These are phyloP conservation scores for Artemisia princeps DNA, from an alignment of 140 eudicot genomes.

Conservation along the genomic window DNA sequence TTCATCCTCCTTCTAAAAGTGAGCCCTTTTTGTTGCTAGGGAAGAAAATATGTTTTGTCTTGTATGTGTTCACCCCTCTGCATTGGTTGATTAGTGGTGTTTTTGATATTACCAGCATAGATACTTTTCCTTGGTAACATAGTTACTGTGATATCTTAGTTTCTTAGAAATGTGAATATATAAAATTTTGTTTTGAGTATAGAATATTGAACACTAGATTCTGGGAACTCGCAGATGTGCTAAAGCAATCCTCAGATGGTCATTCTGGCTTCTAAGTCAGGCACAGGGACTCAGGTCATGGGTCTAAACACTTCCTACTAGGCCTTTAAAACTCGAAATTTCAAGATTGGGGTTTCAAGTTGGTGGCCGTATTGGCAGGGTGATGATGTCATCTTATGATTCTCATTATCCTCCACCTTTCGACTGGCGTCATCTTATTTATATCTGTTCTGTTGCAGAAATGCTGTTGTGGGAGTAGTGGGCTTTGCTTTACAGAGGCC, in stretches of 20 bases:
- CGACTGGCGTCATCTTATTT: conserved; percentile 41
- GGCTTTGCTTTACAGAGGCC: conserved; percentile 63
- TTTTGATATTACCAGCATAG: background rate
- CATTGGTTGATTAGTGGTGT: background rate
- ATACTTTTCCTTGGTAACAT: conserved; percentile 20
- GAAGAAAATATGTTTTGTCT: background rate
- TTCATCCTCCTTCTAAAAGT: background rate
- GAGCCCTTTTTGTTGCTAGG: background rate
- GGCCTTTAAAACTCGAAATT: conserved; percentile 36
- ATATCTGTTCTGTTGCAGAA: conserved; percentile 69
- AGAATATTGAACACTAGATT: conserved; percentile 50
- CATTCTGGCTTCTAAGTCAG: conserved; percentile 50
- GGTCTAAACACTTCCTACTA: conserved; percentile 38
- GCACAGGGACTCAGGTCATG: conserved; percentile 46
- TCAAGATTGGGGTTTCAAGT: conserved; percentile 34
- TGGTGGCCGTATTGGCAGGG: conserved; percentile 44
- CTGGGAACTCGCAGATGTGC: conserved; percentile 73
- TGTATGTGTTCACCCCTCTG: background rate
- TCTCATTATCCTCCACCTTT: conserved; percentile 51
- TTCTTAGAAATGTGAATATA: conserved; percentile 30
- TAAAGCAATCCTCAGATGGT: conserved; percentile 56
- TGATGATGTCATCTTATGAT: conserved; percentile 49
- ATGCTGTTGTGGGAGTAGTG: conserved; percentile 65
- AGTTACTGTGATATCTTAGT: conserved; percentile 31
- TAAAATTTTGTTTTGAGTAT: conserved; percentile 27